Evolutionary conservation across 2,329 filamentous ascomycete genomes (phyloP).

Genomic region (Fusarium burgessii): DNA sequence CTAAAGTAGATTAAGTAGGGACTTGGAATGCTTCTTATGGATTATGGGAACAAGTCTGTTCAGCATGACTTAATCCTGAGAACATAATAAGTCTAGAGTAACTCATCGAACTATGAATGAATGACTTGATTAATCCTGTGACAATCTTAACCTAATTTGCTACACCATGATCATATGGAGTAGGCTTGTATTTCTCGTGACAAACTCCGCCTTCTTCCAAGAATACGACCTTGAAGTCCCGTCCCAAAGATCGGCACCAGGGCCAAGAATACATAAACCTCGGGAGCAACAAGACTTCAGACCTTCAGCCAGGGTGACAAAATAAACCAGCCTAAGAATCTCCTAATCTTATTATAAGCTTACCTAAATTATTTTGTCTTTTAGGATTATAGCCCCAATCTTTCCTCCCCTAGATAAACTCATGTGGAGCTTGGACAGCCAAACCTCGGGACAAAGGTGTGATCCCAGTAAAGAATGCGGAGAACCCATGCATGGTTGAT

Average conservation of each 20-base stretch:
- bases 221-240: not conserved
- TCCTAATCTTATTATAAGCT: too few species aligned
- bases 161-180: not conserved
- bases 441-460: slow-evolving; percentile 4
- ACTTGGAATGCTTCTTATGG: not conserved
- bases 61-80: not conserved
- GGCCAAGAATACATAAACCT: not conserved
- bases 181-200: not conserved
- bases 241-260: not conserved
- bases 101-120: not conserved
- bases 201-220: not conserved
- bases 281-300: too few species aligned
- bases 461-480: not conserved
- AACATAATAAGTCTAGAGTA: not conserved
- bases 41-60: not conserved
- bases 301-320: too few species aligned
- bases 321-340: too few species aligned
- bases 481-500: not conserved
- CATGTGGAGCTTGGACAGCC: not conserved
- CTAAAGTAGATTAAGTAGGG: not conserved
- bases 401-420: not conserved
- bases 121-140: not conserved
- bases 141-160: not conserved
- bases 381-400: too few species aligned
- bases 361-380: too few species aligned